Evolutionary conservation across 1,139 yeast genomes (phyloP), one percentile per base, ranked within the genome.

Genomic region (Taphrina populina): DNA sequence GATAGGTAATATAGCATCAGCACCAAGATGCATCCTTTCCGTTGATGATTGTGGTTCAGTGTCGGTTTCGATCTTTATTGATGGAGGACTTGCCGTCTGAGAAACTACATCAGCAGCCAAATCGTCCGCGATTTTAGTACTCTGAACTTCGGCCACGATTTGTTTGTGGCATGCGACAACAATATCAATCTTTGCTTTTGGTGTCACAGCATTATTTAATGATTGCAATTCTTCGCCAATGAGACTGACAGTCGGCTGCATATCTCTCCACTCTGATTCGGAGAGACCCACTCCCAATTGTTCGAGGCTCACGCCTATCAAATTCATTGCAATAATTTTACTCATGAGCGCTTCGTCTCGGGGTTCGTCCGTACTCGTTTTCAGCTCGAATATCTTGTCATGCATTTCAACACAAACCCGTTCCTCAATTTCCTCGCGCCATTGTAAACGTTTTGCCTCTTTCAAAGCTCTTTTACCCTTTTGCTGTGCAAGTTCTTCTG

Each of bases 1-100:
- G 7, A 79, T 66, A 0, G 88, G 84, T 19, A 82, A 66, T 54
- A 80, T 73, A 35, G 75, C 72, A 65, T 82, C 88, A 2, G 82
- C 75, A 7, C 49, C 52, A 17, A 41, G 49, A 17, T 41, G 49
- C 24, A 10, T 33, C 5, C 49, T 19, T 4, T 23, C 29, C 7
- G 19, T 23, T 11, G 32, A 3, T 13, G 21, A 15, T 5, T 15
- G 10, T 2, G 40, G 19, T 11, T 39, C 26, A 5, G 44, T n/a
- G 32, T 4, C 8, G 8, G 29, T 11, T 11, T 19, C 33, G 1
- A 17, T 13, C 2, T 7, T 15, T 17, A 13, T 23, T 5, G 29
- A 23, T 15, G 43, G 2, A 8, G 29, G 30, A 6, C 24, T 29
- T n/a, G n/a, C n/a, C n/a, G n/a, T n/a, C n/a, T n/a, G n/a, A n/a